phyloP scores from a whole-genome alignment of 106 monocot genomes.

The Iris macrosiphon region DNA sequence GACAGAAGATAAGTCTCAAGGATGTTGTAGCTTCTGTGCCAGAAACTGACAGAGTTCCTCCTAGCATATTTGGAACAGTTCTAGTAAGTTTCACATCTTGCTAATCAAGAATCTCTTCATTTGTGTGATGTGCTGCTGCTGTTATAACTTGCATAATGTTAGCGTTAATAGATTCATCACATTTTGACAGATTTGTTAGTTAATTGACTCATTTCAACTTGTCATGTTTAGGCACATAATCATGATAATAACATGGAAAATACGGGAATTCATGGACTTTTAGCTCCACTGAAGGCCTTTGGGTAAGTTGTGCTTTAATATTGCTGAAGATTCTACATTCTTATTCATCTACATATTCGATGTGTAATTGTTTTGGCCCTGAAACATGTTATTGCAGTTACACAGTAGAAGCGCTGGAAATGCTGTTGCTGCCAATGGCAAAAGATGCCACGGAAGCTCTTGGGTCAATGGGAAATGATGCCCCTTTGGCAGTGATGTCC shows the following conservation, averaged over 20 bases:
- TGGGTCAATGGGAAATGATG: slow-evolving; percentile 99
- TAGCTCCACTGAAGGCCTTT: slow-evolving; percentile 92
- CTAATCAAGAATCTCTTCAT: not conserved
- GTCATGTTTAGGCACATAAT: slow-evolving; percentile 30
- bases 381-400: slow-evolving; percentile 40
- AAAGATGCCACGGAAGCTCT: slow-evolving; percentile 93
- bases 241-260: slow-evolving; percentile 50
- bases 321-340: not conserved
- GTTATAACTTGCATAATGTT: too few relatives aligned
- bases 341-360: not conserved
- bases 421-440: slow-evolving; percentile 93
- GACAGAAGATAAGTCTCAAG: slow-evolving; percentile 70
- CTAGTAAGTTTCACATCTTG: slow-evolving; percentile 39
- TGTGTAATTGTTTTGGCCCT: not conserved
- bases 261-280: slow-evolving; percentile 68
- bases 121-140: too few relatives aligned
- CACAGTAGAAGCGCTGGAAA: slow-evolving; percentile 95
- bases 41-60: slow-evolving; percentile 36
- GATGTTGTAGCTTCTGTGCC: slow-evolving; percentile 77
- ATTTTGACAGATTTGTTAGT: too few relatives aligned
- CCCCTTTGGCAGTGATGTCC: slow-evolving; percentile 97
- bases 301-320: slow-evolving; percentile 39
- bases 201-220: not conserved
- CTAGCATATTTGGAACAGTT: slow-evolving; percentile 48
- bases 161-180: too few relatives aligned